Conservation (phyloP, 2,329 filamentous ascomycete species). For the Fragosphaeria purpurea region DNA sequence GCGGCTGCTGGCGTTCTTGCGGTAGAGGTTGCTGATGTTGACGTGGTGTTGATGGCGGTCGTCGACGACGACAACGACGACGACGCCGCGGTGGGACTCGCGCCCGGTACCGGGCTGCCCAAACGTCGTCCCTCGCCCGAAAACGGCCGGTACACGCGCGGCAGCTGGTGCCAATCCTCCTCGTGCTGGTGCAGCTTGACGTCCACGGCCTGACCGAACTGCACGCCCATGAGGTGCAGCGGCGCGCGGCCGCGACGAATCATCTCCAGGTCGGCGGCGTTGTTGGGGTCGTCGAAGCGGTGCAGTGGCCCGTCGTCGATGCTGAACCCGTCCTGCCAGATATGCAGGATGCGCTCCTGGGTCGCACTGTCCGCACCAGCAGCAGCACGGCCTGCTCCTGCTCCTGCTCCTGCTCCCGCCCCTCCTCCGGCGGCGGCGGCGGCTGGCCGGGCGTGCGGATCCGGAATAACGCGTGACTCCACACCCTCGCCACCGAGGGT, state of each 20-base stretch:
- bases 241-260: slow-evolving; percentile 70
- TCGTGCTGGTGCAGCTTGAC: slow-evolving; percentile 69
- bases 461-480: slow-evolving; percentile 58
- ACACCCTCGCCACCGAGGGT: slow-evolving; percentile 71
- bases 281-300: slow-evolving; percentile 69
- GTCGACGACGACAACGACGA: slow-evolving; percentile 19
- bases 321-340: slow-evolving; percentile 79
- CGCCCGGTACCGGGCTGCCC: slow-evolving; percentile 66
- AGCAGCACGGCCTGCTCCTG: not conserved
- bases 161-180: slow-evolving; percentile 62
- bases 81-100: slow-evolving; percentile 23
- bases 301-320: slow-evolving; percentile 71
- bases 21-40: too few relatives aligned
- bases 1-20: too few relatives aligned
- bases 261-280: slow-evolving; percentile 61
- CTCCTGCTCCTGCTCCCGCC: slow-evolving; percentile 16
- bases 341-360: slow-evolving; percentile 60
- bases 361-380: slow-evolving; percentile 18
- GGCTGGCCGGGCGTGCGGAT: slow-evolving; percentile 19
- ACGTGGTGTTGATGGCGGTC: slow-evolving; percentile 10
- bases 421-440: slow-evolving; percentile 11
- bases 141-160: slow-evolving; percentile 69
- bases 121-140: slow-evolving; percentile 61
- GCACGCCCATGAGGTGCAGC: slow-evolving; percentile 67
- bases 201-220: slow-evolving; percentile 64